phyloP scores from a whole-genome alignment of 495 filamentous ascomycete species.

The Aspergillus homomorphus region DNA sequence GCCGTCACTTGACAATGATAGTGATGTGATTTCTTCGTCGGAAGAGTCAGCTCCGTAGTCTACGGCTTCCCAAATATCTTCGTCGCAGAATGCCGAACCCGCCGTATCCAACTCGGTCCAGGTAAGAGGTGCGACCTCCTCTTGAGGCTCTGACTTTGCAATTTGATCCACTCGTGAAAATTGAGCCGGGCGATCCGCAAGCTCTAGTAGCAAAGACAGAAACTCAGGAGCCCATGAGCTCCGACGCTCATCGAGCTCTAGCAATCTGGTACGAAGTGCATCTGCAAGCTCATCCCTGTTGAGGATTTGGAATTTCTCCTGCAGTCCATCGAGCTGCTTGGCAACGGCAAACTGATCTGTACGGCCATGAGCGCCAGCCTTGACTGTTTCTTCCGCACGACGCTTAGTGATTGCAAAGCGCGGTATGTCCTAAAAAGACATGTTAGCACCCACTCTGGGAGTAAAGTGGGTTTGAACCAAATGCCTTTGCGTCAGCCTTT shows the following conservation, averaged over 20 bases:
- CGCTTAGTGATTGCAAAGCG: constrained; percentile 28
- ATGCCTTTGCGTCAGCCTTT: constrained; percentile 33
- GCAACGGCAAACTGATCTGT: constrained; percentile 88
- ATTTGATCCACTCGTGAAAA: constrained; percentile 63
- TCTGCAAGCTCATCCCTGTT: constrained; percentile 78
- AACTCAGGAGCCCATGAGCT: constrained; percentile 72
- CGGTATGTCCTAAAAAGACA: constrained; percentile 32
- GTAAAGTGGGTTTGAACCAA: constrained; percentile 2
- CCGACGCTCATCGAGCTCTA: constrained; percentile 50
- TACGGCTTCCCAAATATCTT: constrained; percentile 74
- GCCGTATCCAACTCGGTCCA: constrained; percentile 75
- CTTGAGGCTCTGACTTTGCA: constrained; percentile 44
- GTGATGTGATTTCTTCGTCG: constrained; percentile 44
- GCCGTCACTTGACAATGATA: constrained; percentile 25
- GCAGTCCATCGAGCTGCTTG: constrained; percentile 69
- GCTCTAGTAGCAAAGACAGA: constrained; percentile 71
- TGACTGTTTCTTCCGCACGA: constrained; percentile 29
- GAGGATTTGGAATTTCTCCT: constrained; percentile 82
- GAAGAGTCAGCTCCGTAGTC: constrained; percentile 69
- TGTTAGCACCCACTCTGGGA: constrained; percentile 45
- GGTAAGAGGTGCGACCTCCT: constrained; percentile 49
- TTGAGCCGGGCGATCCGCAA: constrained; percentile 76
- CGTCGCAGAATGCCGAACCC: constrained; percentile 65
- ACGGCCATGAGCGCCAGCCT: constrained; percentile 60
- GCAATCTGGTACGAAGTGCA: constrained; percentile 62